Base-by-base conservation (phyloP, 257 asterid species). In the Jaltomata sinuosa region DNA sequence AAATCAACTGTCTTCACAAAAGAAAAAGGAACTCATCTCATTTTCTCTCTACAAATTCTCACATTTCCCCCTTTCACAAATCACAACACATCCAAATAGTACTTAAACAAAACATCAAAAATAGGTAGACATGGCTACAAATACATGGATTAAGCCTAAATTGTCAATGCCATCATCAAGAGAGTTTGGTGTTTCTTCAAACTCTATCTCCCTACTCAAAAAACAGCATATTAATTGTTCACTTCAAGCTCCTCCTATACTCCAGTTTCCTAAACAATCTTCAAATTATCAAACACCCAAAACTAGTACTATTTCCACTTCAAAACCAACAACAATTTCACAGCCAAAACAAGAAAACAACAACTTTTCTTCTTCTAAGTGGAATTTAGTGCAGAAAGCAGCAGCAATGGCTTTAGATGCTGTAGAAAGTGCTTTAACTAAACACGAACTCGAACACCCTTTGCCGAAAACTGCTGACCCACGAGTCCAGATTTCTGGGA, bases 391-490 rank as follows among this genome's bases (percentile, higher is more conserved):
- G 8, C 99, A 96, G 49, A 90, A 89, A 55, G 95, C 92, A 4
- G 98, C 97, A 0, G 91, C 99, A 85, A 90, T 89, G 93, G 98
- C 98, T 6, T 87, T 96, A 6, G 97, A 96, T 54, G 96, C 93
- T 0, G 93, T 96, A 7, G 99, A 96, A 85, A 76, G 34, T 27
- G 94, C 92, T 14, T 79, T 96, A 22, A 96, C 93, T 3, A 86
- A 87, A 12, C 92, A 88, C 40, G 99, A 96, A 79, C 91, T 91
- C 62, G 80, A 90, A 19, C 93, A 87, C 57, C 96, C 99, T 11
- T 81, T 96, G 25, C 98, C 99, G 0, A 97, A 93, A 87, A 97
- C 98, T 0, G 97, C 98, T 10, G 98, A 97, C 86, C 99, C 99
- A 3, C 14, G 84, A 1, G 92, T 94, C 79, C 99, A 97, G 71